A percentile compares a stretch with the other conserved stretches of the same genome.
phyloP scores from a whole-genome alignment of 306 rosid genomes.

The Rosa persica region DNA sequence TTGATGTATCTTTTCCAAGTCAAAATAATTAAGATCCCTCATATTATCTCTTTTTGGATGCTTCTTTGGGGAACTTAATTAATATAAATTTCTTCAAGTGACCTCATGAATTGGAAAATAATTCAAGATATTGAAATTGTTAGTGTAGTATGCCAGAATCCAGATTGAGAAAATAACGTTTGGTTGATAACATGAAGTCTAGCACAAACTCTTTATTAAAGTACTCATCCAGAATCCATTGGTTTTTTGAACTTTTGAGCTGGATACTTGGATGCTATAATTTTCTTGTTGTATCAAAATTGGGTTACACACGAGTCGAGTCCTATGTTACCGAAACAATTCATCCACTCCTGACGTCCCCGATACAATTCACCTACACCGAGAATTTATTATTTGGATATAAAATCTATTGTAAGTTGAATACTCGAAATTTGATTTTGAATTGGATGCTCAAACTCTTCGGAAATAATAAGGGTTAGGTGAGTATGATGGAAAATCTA shows the following conservation, averaged over 20 bases:
- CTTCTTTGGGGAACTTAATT: slow-evolving; percentile 14
- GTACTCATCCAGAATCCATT: no score
- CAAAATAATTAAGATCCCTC: slow-evolving; percentile 24
- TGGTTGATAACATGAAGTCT: neutral
- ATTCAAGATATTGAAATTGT: neutral
- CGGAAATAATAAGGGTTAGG: neutral
- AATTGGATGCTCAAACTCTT: neutral
- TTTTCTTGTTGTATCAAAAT: no score
- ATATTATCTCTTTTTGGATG: slow-evolving; percentile 35
- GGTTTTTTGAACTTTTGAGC: no score
- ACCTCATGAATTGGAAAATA: neutral
- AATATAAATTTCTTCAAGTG: neutral
- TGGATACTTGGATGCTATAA: no score
- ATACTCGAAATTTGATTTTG: neutral
- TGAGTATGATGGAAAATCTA: neutral
- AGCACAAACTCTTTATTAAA: no score
- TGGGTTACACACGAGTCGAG: no score
- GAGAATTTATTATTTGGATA: neutral
- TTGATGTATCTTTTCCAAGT: slow-evolving; percentile 1
- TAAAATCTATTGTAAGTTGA: neutral
- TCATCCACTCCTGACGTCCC: neutral
- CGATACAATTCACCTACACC: neutral
- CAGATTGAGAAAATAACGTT: neutral
- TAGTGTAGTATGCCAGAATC: neutral
- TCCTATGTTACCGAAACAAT: neutral